Evolutionary conservation across 441 rosid genomes (phyloP).

Genomic region (Corymbia citriodora): DNA sequence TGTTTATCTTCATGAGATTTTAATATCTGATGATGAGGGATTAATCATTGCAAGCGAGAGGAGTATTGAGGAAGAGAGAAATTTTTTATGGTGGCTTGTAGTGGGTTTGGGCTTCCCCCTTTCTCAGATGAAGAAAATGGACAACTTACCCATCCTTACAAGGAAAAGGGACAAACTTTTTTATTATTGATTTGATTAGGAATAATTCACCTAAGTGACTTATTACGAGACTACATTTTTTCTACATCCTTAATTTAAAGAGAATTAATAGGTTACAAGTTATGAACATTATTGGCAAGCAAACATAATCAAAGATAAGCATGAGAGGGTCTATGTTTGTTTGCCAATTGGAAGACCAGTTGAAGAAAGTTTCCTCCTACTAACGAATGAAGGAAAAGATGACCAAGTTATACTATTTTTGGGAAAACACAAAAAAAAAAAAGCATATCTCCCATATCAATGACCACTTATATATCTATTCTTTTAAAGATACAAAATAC

Average conservation of each 20-base stretch:
- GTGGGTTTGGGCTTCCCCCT: too few species aligned
- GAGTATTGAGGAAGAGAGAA: too few species aligned
- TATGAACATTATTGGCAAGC: neutral
- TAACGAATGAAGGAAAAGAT: neutral
- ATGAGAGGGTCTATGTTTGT: neutral
- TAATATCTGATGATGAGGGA: too few species aligned
- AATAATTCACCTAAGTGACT: too few species aligned
- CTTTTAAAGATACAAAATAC: neutral
- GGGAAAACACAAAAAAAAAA: neutral
- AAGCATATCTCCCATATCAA: neutral
- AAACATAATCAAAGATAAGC: neutral
- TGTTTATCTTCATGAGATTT: too few species aligned
- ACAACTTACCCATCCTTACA: too few species aligned
- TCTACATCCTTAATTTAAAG: neutral
- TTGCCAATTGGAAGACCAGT: neutral
- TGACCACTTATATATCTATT: neutral
- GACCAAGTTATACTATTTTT: neutral
- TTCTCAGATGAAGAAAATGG: too few species aligned
- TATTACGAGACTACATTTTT: too few species aligned
- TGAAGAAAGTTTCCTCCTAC: neutral
- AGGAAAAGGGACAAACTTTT: too few species aligned
- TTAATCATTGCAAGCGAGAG: too few species aligned
- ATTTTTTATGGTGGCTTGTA: too few species aligned
- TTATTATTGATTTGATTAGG: too few species aligned
- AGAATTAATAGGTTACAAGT: neutral